A percentile compares a stretch with the other conserved stretches of the same genome.
Evolutionary conservation across 306 rosid genomes (phyloP).

Genomic region (Dicorynia guianensis): DNA sequence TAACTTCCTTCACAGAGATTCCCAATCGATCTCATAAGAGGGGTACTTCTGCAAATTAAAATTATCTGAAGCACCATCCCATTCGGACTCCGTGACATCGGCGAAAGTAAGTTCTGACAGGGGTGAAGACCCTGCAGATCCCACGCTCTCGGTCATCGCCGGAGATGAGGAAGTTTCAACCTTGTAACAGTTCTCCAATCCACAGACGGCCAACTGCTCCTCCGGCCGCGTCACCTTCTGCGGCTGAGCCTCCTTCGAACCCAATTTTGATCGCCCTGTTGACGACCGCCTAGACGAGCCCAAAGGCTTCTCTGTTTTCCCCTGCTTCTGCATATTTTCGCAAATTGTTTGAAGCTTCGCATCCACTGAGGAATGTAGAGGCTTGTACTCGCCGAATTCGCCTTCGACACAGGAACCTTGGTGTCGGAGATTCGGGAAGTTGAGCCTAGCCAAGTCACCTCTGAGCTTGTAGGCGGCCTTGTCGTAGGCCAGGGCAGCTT

Average conservation of each 20-base stretch:
- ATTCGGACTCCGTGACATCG: constrained; percentile 59
- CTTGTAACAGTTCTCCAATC: constrained; percentile 36
- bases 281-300: constrained; percentile 38
- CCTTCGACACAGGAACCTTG: constrained; percentile 49
- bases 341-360: constrained; percentile 93
- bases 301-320: constrained; percentile 52
- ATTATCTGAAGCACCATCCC: constrained; percentile 58
- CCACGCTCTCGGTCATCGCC: constrained; percentile 66
- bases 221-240: constrained; percentile 24
- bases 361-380: constrained; percentile 80
- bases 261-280: constrained; percentile 5
- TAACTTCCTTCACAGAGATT: constrained; percentile 53
- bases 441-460: constrained; percentile 91
- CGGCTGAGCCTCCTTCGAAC: constrained; percentile 17
- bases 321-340: constrained; percentile 63
- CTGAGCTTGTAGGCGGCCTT: constrained; percentile 89
- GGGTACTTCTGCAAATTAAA: constrained; percentile 74
- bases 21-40: constrained; percentile 96
- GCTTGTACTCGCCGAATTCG: constrained; percentile 66
- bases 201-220: constrained; percentile 12
- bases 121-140: constrained; percentile 80
- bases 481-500: constrained; percentile 97
- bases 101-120: constrained; percentile 82
- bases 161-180: constrained; percentile 60
- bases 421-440: constrained; percentile 81